phyloP scores from a whole-genome alignment of 768 basidiomycete species.

The Pleurotus tuber-regium region DNA sequence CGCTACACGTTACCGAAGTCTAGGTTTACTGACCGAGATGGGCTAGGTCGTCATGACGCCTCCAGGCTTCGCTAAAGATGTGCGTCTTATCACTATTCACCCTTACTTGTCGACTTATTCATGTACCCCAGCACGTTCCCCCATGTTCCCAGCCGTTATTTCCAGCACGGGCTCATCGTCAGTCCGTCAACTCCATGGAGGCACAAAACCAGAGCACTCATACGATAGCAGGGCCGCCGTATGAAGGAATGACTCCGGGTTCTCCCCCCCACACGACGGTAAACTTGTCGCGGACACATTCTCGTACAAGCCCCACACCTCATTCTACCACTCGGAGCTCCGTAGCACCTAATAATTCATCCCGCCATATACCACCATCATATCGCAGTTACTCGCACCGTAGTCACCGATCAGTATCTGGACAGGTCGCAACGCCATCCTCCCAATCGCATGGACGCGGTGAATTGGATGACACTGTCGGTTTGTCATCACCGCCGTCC shows the following conservation, averaged over 20 bases:
- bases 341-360: background rate
- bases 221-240: background rate
- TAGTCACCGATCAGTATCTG: background rate
- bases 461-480: background rate
- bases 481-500: background rate
- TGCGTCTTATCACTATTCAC: conserved; percentile 29
- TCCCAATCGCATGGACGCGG: background rate
- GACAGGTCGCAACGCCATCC: background rate
- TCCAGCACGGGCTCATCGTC: conserved; percentile 12
- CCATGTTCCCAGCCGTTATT: conserved; percentile 25
- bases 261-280: background rate
- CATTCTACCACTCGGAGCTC: conserved; percentile 5
- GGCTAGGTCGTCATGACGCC: conserved; percentile 59
- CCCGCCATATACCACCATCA: background rate
- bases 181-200: background rate
- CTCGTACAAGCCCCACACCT: background rate
- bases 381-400: background rate
- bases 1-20: background rate
- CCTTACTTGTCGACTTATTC: background rate
- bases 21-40: background rate
- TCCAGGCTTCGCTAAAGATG: conserved; percentile 69
- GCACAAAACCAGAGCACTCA: background rate
- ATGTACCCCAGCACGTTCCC: conserved; percentile 21
- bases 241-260: background rate
- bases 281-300: background rate